Evolutionary conservation across 257 asterid species (phyloP).

Genomic region (Linderniella brevidens): DNA sequence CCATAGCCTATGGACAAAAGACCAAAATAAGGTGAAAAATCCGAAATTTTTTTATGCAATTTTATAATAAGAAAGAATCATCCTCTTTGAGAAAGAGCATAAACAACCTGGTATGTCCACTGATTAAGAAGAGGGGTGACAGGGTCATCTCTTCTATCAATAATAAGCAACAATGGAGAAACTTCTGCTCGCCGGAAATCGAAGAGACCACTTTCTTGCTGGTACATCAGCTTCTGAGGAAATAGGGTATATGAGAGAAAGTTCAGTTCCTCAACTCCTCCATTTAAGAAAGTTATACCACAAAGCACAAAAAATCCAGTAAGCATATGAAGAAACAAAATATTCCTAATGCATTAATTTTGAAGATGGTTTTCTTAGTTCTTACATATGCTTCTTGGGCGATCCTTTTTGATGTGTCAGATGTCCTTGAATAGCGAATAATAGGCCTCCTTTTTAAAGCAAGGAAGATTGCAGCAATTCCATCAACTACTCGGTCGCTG

Average conservation of each 20-base stretch:
- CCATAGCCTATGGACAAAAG: conserved; percentile 61
- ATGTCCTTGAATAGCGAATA: conserved; percentile 77
- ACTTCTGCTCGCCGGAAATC: conserved; percentile 90
- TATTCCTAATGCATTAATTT: too few species aligned
- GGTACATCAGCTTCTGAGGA: conserved; percentile 93
- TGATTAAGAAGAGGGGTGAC: conserved; percentile 90
- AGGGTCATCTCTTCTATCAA: conserved; percentile 95
- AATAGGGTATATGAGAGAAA: conserved; percentile 8
- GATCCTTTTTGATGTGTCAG: conserved; percentile 77
- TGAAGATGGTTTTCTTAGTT: neutral
- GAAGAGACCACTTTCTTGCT: conserved; percentile 88
- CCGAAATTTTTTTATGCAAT: conserved; percentile 3
- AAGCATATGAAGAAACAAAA: conserved; percentile 8
- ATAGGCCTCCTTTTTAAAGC: conserved; percentile 77
- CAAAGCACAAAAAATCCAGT: neutral
- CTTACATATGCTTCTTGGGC: conserved; percentile 92
- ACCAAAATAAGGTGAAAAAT: conserved; percentile 11
- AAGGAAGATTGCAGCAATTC: conserved; percentile 78
- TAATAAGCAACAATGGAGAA: conserved; percentile 72
- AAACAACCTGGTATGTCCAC: conserved; percentile 91
- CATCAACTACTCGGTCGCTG: conserved; percentile 81
- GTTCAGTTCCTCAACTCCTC: neutral
- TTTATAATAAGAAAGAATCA: neutral
- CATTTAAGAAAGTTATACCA: neutral
- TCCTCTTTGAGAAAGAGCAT: conserved; percentile 4